These are phyloP conservation scores for Stenocarpella maydis DNA, from an alignment of 2,329 filamentous ascomycete genomes.

Conservation along the genomic window DNA sequence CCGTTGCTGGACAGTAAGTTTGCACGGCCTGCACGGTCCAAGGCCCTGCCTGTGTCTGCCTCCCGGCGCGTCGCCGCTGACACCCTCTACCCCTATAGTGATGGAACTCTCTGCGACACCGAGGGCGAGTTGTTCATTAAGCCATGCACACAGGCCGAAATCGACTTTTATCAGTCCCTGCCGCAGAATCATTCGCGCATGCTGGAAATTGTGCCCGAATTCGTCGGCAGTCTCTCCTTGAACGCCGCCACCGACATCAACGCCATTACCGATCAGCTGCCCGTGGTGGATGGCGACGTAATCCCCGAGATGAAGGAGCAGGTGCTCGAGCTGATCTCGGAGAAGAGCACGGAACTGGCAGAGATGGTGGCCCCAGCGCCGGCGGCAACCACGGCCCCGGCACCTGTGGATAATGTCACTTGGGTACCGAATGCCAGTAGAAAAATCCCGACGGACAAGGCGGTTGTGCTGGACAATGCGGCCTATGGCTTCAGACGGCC, in stretches of 20 bases:
- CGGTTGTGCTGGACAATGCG: conserved; percentile 86
- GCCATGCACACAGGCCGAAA: conserved; percentile 85
- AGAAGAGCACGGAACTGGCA: conserved; percentile 34
- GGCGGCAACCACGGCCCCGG: not conserved
- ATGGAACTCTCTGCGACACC: conserved; percentile 86
- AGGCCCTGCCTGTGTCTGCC: not conserved
- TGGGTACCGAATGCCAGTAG: conserved; percentile 61
- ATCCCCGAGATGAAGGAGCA: conserved; percentile 53
- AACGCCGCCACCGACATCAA: conserved; percentile 59
- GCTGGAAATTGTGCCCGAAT: conserved; percentile 82
- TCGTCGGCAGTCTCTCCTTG: conserved; percentile 81
- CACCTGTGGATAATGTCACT: conserved; percentile 40
- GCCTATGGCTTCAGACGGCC: conserved; percentile 82
- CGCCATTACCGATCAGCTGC: conserved; percentile 59
- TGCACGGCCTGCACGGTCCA: not conserved
- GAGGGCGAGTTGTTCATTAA: conserved; percentile 92
- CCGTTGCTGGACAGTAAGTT: conserved; percentile 85
- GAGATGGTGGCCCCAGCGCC: conserved; percentile 32
- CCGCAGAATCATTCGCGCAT: conserved; percentile 75
- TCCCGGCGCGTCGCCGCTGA: conserved; percentile 32
- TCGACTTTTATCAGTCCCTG: conserved; percentile 84
- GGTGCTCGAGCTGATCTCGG: conserved; percentile 39
- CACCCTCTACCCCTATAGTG: conserved; percentile 60
- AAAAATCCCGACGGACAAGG: conserved; percentile 78
- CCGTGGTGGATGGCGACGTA: conserved; percentile 52